These are phyloP conservation scores for Neostapfia colusana DNA, from an alignment of 176 grass and related monocot genomes.

Conservation along the genomic window DNA sequence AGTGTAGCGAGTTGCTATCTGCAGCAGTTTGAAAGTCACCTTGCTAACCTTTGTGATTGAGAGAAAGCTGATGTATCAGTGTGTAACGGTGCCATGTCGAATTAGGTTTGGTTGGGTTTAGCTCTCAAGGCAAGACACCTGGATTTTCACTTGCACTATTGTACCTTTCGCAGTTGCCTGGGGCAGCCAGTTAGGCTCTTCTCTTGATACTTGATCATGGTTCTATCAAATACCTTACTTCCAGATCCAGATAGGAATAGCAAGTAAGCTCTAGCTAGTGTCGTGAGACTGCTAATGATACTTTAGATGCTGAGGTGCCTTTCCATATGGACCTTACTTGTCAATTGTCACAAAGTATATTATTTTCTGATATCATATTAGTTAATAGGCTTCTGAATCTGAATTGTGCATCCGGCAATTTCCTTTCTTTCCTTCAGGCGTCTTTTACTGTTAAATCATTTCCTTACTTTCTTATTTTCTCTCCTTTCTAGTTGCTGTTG, in stretches of 20 bases:
- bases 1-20: no score
- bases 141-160: conserved; percentile 12
- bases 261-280: not conserved
- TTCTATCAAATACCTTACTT: no score
- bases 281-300: not conserved
- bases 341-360: not conserved
- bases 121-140: conserved; percentile 9
- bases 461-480: not conserved
- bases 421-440: not conserved
- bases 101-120: conserved; percentile 1
- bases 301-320: conserved; percentile 1
- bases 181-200: conserved; percentile 21
- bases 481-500: conserved; percentile 36
- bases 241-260: not conserved
- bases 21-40: no score
- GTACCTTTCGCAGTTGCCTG: conserved; percentile 1
- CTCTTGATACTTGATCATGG: no score
- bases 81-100: no score
- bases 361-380: conserved; percentile 10
- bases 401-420: not conserved
- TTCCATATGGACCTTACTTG: conserved; percentile 22
- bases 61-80: no score
- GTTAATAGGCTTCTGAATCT: not conserved
- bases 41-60: no score
- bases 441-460: not conserved